Base-by-base conservation (phyloP, 768 basidiomycete species). In the Punctularia strigosozonata region DNA sequence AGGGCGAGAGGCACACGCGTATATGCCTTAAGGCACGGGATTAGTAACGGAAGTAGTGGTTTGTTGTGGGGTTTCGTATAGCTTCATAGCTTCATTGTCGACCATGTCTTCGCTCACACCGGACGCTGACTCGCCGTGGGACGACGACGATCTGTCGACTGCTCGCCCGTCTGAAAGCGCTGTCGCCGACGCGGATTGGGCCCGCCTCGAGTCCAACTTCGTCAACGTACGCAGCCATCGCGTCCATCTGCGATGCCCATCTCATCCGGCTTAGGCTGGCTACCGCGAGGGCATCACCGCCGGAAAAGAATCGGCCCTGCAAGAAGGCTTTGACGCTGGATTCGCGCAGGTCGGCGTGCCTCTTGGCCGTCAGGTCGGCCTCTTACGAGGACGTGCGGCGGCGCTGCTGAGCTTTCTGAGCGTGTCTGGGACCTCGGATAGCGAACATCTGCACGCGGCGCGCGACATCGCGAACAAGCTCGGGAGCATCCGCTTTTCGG, bases 221-320 rank as follows among this genome's bases (percentile, higher is more conserved):
- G 79, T 75, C 15, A 84, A 80, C 50, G 84, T 83, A 57, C 35
- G 67, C 41, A 7, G 5, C 21, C n/a, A 18, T 24, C 15, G 3
- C 36, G 46, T 20, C 31, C 17, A 30, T 36, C 38, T 43, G 30
- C 18, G 23, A 20, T 6, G 14, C 17, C 5, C 24, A 23, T 34
- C 13, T 28, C 7, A 25, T 38, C 34, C 6, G 34, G 38, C 31
- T 12, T 19, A 95, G 94, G 77, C 77, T 14, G 94, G 94, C 2
- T 97, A 97, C 52, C 77, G 94, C n/a, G 92, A 97, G 60, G 94
- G 94, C 5, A 94, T 98, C 49, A 84, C 80, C 0, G 77, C 81
- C 4, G 94, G 94, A 3, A 98, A 97, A 56, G 83, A 92, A 54
- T 66, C 72, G 0, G 79, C 78, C 2, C 67, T 97, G 2, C 94